Evolutionary conservation across 2,329 filamentous ascomycete species (phyloP), one percentile per base, ranked within the genome.

Genomic region (Arachnomyces sp.): DNA sequence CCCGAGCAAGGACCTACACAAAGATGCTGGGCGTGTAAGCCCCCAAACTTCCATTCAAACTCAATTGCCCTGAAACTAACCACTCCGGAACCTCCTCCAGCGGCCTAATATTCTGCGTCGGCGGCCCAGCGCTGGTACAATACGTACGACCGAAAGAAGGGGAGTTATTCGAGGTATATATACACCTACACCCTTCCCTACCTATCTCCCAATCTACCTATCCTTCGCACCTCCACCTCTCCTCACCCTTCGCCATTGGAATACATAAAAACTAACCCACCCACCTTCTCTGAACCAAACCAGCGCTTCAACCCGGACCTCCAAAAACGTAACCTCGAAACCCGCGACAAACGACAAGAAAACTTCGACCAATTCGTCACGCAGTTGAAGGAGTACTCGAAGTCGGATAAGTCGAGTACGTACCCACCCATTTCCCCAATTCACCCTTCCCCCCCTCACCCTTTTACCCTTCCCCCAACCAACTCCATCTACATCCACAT

Each of bases 291-390:
- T n/a, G n/a, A n/a, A 36, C 12, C 20, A 28, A 30, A 32, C 20
- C 49, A 86, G 68, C 79, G 75, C 64, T 96, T 96, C 69, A 96
- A 90, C 63, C 90, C 90, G 1, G 92, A 96, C 28, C 75, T 98
- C n/a, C 84, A 92, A 59, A 84, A 85, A 62, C 78, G 84, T 56
- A 88, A 84, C 46, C 68, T 94, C n/a, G 88, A 89, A 62, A 77
- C 81, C 43, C 77, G 87, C 13, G 73, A 82, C 43, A 78, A 83
- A 59, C 76, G 77, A 44, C 79, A 92, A 57, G 75, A 89, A 63
- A 88, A 95, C 43, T 94, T 94, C 53, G 84, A 95, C 57, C 76
- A 88, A 41, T 96, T 94, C 56, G 84, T 95, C 18, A 74, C 58
- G 36, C 79, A 81, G 53, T 65, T 98, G 58, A 95, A 94, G 72